phyloP scores from a whole-genome alignment of 331 rosid genomes.

The Pyracantha coccinea region DNA sequence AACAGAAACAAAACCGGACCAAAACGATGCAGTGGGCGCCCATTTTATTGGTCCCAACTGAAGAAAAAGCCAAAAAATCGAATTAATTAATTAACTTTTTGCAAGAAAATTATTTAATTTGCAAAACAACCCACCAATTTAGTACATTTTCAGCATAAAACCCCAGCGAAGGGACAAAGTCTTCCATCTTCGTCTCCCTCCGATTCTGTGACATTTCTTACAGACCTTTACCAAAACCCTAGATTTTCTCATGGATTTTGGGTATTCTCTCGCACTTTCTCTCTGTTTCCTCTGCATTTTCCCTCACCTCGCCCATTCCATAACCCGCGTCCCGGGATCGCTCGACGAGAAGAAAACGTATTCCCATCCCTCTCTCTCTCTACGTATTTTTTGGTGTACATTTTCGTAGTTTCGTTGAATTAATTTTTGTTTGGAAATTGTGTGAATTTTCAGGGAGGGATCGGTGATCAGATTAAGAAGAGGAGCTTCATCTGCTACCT shows the following conservation, averaged over 20 bases:
- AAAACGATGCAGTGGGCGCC: not conserved
- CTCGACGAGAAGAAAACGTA: slow-evolving; percentile 32
- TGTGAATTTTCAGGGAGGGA: slow-evolving; percentile 31
- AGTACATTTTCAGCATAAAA: not conserved
- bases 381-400: not conserved
- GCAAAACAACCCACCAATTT: not conserved
- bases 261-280: slow-evolving; percentile 16
- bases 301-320: slow-evolving; percentile 39
- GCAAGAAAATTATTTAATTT: not conserved
- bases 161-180: not conserved
- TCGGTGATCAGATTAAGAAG: slow-evolving; percentile 40
- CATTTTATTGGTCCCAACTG: not conserved
- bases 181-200: not conserved
- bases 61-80: not conserved
- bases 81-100: not conserved
- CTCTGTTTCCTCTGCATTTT: slow-evolving; percentile 38
- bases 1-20: too few relatives aligned
- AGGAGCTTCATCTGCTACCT: slow-evolving; percentile 28
- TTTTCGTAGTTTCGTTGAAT: not conserved
- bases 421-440: not conserved
- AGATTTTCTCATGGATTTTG: slow-evolving; percentile 37
- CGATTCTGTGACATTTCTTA: not conserved
- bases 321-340: slow-evolving; percentile 40
- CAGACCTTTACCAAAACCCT: not conserved
- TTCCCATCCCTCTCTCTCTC: not conserved